These are phyloP conservation scores for Nymphaea thermarum DNA, from an alignment of 164 flowering plant species.

Conservation along the genomic window DNA sequence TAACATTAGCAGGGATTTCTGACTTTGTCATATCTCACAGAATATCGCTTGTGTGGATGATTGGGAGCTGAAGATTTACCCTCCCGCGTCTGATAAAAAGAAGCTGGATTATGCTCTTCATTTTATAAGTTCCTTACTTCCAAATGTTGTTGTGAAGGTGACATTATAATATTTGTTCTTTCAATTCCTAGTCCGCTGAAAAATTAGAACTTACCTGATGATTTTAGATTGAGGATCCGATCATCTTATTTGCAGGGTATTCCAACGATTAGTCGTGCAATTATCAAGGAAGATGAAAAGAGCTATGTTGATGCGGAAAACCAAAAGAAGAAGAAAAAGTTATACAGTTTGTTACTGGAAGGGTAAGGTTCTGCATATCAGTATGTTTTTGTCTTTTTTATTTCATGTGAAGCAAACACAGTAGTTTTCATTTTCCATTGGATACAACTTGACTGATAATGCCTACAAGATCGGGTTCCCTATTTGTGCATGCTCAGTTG, in stretches of 20 bases:
- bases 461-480: too few relatives aligned
- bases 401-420: too few relatives aligned
- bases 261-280: constrained; percentile 60
- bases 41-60: constrained; percentile 38
- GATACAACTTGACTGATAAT: too few relatives aligned
- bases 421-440: too few relatives aligned
- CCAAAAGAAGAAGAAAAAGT: constrained; percentile 1
- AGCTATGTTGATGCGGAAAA: neutral
- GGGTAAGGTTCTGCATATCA: constrained; percentile 44
- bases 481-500: too few relatives aligned
- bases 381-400: too few relatives aligned
- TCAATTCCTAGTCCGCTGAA: neutral
- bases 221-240: constrained; percentile 1
- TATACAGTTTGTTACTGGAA: constrained; percentile 59
- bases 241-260: constrained; percentile 51
- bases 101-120: constrained; percentile 56
- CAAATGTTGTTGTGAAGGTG: constrained; percentile 70
- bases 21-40: constrained; percentile 22
- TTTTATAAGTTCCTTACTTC: constrained; percentile 40
- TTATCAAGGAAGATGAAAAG: constrained; percentile 29
- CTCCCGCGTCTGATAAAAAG: constrained; percentile 34
- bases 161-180: neutral
- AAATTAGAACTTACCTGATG: neutral
- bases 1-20: too few relatives aligned
- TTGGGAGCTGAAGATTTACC: constrained; percentile 40